These are phyloP conservation scores for Viola pubescens DNA, from an alignment of 441 rosid species.

Conservation along the genomic window DNA sequence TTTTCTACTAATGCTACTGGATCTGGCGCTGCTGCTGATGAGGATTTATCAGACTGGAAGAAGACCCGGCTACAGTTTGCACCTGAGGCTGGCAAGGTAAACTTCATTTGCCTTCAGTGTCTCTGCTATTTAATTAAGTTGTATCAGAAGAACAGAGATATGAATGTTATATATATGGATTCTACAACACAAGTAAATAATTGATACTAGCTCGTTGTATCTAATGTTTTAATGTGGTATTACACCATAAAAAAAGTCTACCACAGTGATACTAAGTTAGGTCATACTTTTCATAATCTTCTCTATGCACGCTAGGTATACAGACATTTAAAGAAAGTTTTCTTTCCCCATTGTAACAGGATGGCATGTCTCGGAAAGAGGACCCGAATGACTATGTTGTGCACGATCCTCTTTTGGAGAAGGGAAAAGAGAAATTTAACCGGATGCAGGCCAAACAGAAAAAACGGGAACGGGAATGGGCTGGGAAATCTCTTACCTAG, in stretches of 20 bases:
- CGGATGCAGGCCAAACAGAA: conserved; percentile 86
- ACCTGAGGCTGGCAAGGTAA: conserved; percentile 68
- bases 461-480: conserved; percentile 77
- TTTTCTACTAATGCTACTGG: conserved; percentile 39
- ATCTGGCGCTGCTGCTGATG: conserved; percentile 33
- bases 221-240: too few species aligned
- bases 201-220: too few species aligned
- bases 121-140: neutral
- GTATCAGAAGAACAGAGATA: too few species aligned
- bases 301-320: neutral
- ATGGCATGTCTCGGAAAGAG: conserved; percentile 66
- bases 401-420: conserved; percentile 86
- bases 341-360: conserved; percentile 33
- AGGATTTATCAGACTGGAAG: conserved; percentile 74
- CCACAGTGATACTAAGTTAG: neutral
- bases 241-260: too few species aligned
- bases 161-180: too few species aligned
- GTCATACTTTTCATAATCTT: neutral
- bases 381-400: conserved; percentile 83
- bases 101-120: conserved; percentile 5
- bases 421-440: conserved; percentile 93
- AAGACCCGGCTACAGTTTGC: conserved; percentile 47
- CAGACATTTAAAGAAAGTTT: neutral
- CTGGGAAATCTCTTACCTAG: conserved; percentile 83
- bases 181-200: too few species aligned